Evolutionary conservation across 805 yeast genomes (phyloP), one percentile per base, ranked within the genome.

Genomic region (Zygosaccharomyces bailii): DNA sequence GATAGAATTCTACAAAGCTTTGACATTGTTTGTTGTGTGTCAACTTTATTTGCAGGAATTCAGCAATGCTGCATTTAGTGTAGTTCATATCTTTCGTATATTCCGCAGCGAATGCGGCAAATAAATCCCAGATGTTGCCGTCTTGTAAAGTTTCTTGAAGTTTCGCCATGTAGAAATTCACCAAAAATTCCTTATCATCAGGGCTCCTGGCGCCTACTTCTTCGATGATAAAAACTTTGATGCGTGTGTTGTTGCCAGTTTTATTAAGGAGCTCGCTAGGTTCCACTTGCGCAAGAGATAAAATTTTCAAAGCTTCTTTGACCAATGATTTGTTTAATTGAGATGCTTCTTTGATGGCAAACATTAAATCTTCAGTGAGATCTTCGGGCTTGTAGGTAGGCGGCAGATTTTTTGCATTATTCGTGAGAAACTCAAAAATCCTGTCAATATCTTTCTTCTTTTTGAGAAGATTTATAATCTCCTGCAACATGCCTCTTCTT

Each of bases 161-260:
- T 14, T 54, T 51, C 2, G 55, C 49, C 21, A 55, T 37, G 43
- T 63, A 63, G 42, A 54, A 61, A 10, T 55, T 49, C 2, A 55
- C 18, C 25, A 63, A 40, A 43, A 60, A 62, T 23, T 50, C 50
- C 24, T 43, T 52, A 36, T 63, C 65, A n/a, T 48, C 37, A 9
- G 40, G 23, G 27, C 52, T 48, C 13, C 42, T 32, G 1, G 54
- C 39, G 1, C 63, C 61, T 5, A 61, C 35, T 19, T 48, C 42
- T 46, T 63, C 66, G 4, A 62, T 43, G 5, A 62, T 33, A 1
- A 45, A 27, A 1, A 63, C 62, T 38, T 58, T 62, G 5, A 53
- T 45, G 4, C 31, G 39, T 14, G 55, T 37, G 13, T 50, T 49
- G 14, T 48, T 49, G 2, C 48, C 46, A 7, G 37, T 17, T 19